These are phyloP conservation scores for Scheffersomyces lignosus DNA, from an alignment of 805 yeast genomes.

Conservation along the genomic window DNA sequence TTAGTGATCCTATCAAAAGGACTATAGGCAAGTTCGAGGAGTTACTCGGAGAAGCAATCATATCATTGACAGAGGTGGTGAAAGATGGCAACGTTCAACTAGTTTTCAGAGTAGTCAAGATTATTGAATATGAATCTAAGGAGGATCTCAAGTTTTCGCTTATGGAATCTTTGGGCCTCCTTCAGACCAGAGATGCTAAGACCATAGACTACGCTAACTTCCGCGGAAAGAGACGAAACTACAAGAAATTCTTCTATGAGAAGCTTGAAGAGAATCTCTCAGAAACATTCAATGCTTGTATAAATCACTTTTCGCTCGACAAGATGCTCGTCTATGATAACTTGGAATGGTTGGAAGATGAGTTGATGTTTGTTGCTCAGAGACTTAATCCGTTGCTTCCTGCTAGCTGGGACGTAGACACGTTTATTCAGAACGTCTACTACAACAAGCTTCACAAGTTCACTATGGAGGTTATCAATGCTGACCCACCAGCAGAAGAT, in stretches of 20 bases:
- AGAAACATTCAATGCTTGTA: conserved; percentile 68
- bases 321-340: conserved; percentile 64
- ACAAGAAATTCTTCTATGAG: conserved; percentile 58
- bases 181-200: conserved; percentile 12
- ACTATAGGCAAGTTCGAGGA: conserved; percentile 61
- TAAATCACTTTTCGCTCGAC: conserved; percentile 48
- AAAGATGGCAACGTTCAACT: conserved; percentile 67
- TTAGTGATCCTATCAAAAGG: conserved; percentile 46
- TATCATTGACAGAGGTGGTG: conserved; percentile 68
- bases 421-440: conserved; percentile 61
- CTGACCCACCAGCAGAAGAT: conserved; percentile 78
- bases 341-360: conserved; percentile 82
- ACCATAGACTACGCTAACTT: conserved; percentile 28
- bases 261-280: conserved; percentile 59
- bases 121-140: conserved; percentile 76
- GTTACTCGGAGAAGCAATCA: conserved; percentile 63
- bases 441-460: conserved; percentile 64
- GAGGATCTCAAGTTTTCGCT: conserved; percentile 61
- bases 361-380: conserved; percentile 63
- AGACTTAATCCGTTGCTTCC: conserved; percentile 67
- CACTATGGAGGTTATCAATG: conserved; percentile 59
- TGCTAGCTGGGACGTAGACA: conserved; percentile 67
- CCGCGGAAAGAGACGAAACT: conserved; percentile 51
- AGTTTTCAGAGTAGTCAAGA: conserved; percentile 69
- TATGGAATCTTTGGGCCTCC: conserved; percentile 31